Percentiles rank a stretch among this genome's conserved stretches.
Evolutionary conservation across 129 eudicot genomes (phyloP).

Genomic region (Daucus carota): DNA sequence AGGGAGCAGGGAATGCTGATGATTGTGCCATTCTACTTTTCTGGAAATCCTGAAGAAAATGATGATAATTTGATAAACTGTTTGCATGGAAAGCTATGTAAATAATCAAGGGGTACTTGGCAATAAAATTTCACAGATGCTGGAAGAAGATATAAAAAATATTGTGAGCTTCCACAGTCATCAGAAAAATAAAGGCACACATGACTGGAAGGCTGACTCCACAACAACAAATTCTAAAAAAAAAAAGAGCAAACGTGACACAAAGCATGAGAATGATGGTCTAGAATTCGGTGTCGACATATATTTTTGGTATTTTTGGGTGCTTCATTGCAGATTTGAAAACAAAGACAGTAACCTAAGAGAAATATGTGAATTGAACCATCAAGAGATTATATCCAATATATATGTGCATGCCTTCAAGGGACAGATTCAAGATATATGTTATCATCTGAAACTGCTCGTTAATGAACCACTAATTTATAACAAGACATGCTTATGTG

Average conservation of each 20-base stretch:
- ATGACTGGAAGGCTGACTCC: neutral
- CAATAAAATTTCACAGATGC: neutral
- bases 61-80: neutral
- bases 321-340: neutral
- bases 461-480: neutral
- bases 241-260: neutral
- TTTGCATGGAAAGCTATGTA: neutral
- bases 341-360: neutral
- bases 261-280: neutral
- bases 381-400: neutral
- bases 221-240: neutral
- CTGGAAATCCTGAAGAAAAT: conserved; percentile 46
- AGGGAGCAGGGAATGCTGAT: conserved; percentile 35
- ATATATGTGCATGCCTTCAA: neutral
- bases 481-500: neutral
- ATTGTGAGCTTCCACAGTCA: neutral
- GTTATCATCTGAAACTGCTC: neutral
- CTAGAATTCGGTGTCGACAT: neutral
- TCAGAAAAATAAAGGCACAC: neutral
- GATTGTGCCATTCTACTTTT: conserved; percentile 56
- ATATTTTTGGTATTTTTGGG: neutral
- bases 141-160: neutral
- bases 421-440: neutral
- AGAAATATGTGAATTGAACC: no score
- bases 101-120: neutral